Percentiles rank a stretch among this genome's conserved stretches.
Evolutionary conservation across 2,329 filamentous ascomycete genomes (phyloP).

Genomic region (Pyrenophora graminea): DNA sequence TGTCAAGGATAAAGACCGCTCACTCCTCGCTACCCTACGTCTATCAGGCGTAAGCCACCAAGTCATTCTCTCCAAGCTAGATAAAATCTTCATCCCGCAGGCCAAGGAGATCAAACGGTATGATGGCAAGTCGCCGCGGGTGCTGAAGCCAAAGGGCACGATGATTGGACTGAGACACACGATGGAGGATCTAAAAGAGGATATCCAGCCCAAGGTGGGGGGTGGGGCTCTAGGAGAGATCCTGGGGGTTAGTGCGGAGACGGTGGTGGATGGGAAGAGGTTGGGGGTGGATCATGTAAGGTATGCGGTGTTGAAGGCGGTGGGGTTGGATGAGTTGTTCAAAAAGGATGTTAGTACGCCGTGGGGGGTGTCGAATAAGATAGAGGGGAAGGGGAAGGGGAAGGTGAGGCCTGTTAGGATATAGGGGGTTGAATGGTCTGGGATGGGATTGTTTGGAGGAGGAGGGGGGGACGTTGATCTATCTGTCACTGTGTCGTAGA

Average conservation of each 20-base stretch:
- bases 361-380: background rate
- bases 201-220: conserved; percentile 40
- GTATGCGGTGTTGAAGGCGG: conserved; percentile 67
- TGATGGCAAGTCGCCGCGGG: conserved; percentile 16
- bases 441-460: no score
- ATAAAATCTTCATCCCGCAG: conserved; percentile 48
- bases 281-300: conserved; percentile 66
- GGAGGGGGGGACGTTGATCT: no score
- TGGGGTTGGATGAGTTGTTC: conserved; percentile 19
- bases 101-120: conserved; percentile 21
- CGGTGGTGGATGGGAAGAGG: conserved; percentile 51
- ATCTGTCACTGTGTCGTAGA: no score
- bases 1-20: conserved; percentile 63
- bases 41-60: conserved; percentile 65
- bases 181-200: conserved; percentile 45
- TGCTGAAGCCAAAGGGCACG: conserved; percentile 39
- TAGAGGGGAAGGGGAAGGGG: no score
- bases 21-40: conserved; percentile 61
- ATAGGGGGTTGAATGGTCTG: no score
- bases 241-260: conserved; percentile 61
- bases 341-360: conserved; percentile 1
- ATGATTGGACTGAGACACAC: conserved; percentile 50
- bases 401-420: no score
- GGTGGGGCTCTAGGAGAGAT: conserved; percentile 60
- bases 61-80: conserved; percentile 68